Percentiles rank a stretch among this genome's conserved stretches.
These are phyloP conservation scores for Nicotiana undulata DNA, from an alignment of 257 asterid genomes.

Conservation along the genomic window DNA sequence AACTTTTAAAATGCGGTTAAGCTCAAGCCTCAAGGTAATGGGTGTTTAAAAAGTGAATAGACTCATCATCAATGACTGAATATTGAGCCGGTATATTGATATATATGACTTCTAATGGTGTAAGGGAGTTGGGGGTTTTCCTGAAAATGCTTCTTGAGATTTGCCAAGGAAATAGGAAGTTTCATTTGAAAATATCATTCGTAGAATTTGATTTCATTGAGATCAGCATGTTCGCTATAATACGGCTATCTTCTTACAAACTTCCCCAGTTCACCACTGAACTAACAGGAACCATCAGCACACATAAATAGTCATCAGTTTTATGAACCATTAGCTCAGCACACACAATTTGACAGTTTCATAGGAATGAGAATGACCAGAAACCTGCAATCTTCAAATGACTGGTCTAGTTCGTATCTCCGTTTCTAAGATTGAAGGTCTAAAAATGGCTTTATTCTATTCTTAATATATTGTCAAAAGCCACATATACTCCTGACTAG, in stretches of 20 bases:
- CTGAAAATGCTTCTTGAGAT: not conserved
- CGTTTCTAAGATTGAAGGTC: not conserved
- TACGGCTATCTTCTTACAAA: not conserved
- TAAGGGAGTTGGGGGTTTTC: not conserved
- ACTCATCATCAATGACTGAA: not conserved
- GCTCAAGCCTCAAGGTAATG: not conserved
- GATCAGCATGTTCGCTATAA: not conserved
- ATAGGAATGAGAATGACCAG: not conserved
- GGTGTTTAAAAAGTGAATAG: not conserved
- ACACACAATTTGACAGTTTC: not conserved
- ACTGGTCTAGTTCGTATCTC: not conserved
- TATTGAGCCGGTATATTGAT: not conserved
- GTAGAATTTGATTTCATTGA: not conserved
- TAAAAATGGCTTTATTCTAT: not conserved
- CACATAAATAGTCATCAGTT: not conserved
- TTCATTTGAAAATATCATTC: not conserved
- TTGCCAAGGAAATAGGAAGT: not conserved
- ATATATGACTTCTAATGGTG: not conserved
- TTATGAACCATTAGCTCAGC: not conserved
- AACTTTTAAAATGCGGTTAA: not conserved
- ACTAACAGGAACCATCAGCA: not conserved
- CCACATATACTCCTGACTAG: not conserved
- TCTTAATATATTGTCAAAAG: not conserved
- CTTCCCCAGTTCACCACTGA: not conserved
- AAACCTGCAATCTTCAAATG: not conserved